Evolutionary conservation across 176 grass and related monocot species (phyloP).

Genomic region (Ampelocalamus luodianensis): DNA sequence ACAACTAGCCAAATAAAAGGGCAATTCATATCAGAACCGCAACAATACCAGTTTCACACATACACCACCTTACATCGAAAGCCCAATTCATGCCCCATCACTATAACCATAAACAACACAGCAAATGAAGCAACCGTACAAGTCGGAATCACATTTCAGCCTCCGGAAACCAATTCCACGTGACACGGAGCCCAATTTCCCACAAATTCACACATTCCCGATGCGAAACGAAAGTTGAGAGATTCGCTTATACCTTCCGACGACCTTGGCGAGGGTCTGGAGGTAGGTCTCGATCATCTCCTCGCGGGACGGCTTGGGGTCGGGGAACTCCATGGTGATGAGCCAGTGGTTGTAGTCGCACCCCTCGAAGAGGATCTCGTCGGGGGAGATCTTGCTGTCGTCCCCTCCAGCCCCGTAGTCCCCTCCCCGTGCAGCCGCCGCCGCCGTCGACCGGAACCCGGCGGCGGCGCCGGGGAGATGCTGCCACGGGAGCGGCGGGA

Average conservation of each 20-base stretch:
- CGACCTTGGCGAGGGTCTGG: slow-evolving; percentile 86
- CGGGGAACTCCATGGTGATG: slow-evolving; percentile 97
- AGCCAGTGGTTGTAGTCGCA: slow-evolving; percentile 99
- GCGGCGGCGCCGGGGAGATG: slow-evolving; percentile 26
- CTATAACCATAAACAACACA: neutral
- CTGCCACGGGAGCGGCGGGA: slow-evolving; percentile 8
- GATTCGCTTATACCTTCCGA: slow-evolving; percentile 62
- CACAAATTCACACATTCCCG: neutral
- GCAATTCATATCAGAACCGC: neutral
- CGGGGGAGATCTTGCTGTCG: slow-evolving; percentile 61
- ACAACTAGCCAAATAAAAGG: neutral
- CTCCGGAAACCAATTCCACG: neutral
- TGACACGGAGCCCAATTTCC: neutral
- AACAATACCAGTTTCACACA: neutral
- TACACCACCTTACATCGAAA: neutral
- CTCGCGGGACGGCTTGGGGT: slow-evolving; percentile 82
- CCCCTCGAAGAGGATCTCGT: slow-evolving; percentile 90
- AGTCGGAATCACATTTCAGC: neutral
- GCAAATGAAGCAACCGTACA: neutral
- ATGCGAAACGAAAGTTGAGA: neutral
- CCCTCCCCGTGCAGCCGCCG: slow-evolving; percentile 42
- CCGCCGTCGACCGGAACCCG: slow-evolving; percentile 63
- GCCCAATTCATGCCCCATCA: neutral
- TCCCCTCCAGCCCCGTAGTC: slow-evolving; percentile 46
- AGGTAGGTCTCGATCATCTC: slow-evolving; percentile 97